A percentile compares a stretch with the other conserved stretches of the same genome.
Evolutionary conservation across 2,329 filamentous ascomycete genomes (phyloP).

Genomic region (Talaromyces sp.): DNA sequence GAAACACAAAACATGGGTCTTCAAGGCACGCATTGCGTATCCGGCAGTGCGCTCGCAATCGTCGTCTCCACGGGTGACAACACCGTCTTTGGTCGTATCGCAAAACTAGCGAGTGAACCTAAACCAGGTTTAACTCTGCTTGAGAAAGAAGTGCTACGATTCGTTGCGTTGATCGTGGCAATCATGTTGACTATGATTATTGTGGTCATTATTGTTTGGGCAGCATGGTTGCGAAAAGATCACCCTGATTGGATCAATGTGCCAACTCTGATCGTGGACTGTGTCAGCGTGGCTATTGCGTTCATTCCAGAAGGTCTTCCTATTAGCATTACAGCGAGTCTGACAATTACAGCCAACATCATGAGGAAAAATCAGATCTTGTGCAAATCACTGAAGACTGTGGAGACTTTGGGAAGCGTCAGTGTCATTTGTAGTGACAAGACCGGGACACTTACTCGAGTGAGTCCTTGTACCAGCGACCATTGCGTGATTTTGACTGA

Average conservation of each 20-base stretch:
- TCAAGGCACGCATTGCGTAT: slow-evolving; percentile 75
- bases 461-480: not conserved
- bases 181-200: slow-evolving; percentile 30
- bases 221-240: slow-evolving; percentile 63
- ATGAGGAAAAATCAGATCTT: slow-evolving; percentile 75
- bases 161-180: slow-evolving; percentile 44
- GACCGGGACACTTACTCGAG: slow-evolving; percentile 56
- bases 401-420: slow-evolving; percentile 70
- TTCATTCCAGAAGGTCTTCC: slow-evolving; percentile 74
- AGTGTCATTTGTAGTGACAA: slow-evolving; percentile 75
- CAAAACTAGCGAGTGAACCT: slow-evolving; percentile 66
- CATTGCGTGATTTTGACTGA: slow-evolving; percentile 13
- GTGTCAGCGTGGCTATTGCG: slow-evolving; percentile 68
- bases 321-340: slow-evolving; percentile 65
- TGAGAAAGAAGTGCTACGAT: slow-evolving; percentile 69
- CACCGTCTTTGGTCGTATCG: slow-evolving; percentile 74
- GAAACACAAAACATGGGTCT: slow-evolving; percentile 74
- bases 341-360: slow-evolving; percentile 73
- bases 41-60: slow-evolving; percentile 63
- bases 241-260: slow-evolving; percentile 71
- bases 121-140: slow-evolving; percentile 66
- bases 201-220: slow-evolving; percentile 66
- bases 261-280: slow-evolving; percentile 67
- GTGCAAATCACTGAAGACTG: slow-evolving; percentile 76
- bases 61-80: slow-evolving; percentile 69